phyloP scores from a whole-genome alignment of 2,329 filamentous ascomycete genomes.

The Aureobasidium lini region DNA sequence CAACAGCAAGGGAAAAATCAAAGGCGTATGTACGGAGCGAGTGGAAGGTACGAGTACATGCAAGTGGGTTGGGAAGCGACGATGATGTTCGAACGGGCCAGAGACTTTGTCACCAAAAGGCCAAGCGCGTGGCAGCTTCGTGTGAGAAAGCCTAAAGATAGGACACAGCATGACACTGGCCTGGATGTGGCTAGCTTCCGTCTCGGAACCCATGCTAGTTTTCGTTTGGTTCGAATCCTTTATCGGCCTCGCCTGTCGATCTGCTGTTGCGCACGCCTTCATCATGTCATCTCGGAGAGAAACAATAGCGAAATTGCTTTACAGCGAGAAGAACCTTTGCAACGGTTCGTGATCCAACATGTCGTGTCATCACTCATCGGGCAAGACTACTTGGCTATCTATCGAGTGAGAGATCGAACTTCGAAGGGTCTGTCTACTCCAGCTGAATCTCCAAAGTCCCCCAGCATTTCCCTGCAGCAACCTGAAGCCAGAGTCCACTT shows the following conservation, averaged over 20 bases:
- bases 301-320: background rate
- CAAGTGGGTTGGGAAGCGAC: conserved; percentile 1
- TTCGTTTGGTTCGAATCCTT: background rate
- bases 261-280: background rate
- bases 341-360: background rate
- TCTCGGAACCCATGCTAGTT: background rate
- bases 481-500: background rate
- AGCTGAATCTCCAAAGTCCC: background rate
- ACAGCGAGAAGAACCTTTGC: background rate
- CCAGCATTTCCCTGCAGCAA: background rate
- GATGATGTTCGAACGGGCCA: background rate
- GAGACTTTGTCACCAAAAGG: background rate
- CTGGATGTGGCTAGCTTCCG: background rate
- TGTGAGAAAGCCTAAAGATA: conserved; percentile 3
- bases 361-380: background rate
- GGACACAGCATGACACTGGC: background rate
- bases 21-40: conserved; percentile 1
- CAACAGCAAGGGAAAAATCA: background rate
- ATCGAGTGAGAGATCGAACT: background rate
- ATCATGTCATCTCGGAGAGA: background rate
- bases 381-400: background rate
- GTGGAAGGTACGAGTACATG: background rate
- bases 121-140: conserved; percentile 3
- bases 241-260: conserved; percentile 6
- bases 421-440: background rate